phyloP scores from a whole-genome alignment of 768 basidiomycete species.

The Tylopilus plumbeoviolaceoides region DNA sequence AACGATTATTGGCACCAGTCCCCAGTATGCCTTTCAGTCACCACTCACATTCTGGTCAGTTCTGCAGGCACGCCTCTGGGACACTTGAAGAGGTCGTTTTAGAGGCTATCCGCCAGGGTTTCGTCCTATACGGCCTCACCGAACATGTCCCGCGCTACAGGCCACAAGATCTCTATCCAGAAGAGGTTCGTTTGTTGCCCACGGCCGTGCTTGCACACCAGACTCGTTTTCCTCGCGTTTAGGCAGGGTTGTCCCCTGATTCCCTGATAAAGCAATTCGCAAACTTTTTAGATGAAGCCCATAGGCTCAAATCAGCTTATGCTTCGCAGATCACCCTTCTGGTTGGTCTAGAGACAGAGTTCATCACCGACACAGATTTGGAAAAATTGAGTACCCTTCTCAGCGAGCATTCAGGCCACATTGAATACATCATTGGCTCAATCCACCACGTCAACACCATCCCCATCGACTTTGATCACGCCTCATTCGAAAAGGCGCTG shows the following conservation, averaged over 20 bases:
- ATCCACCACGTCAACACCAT: conserved; percentile 86
- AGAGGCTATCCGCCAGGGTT: conserved; percentile 75
- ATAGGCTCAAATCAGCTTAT: conserved; percentile 64
- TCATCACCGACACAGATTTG: conserved; percentile 68
- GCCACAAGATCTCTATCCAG: conserved; percentile 80
- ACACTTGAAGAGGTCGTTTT: conserved; percentile 75
- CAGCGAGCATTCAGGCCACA: conserved; percentile 38
- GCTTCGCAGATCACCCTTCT: conserved; percentile 66
- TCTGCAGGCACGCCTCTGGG: conserved; percentile 87
- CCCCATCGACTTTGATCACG: conserved; percentile 88
- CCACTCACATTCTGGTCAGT: conserved; percentile 92
- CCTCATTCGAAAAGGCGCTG: conserved; percentile 64
- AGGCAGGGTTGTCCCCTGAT: conserved; percentile 54
- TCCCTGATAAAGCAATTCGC: conserved; percentile 63
- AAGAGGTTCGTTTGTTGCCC: conserved; percentile 63
- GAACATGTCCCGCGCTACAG: conserved; percentile 94
- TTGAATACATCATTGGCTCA: conserved; percentile 91
- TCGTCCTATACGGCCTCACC: conserved; percentile 79
- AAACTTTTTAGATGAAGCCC: conserved; percentile 73
- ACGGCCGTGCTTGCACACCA: not conserved
- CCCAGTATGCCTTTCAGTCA: conserved; percentile 62
- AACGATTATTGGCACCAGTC: not conserved
- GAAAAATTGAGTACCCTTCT: conserved; percentile 54
- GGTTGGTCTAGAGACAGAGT: conserved; percentile 92
- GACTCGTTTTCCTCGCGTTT: conserved; percentile 16